Base-by-base conservation (phyloP, 2,329 filamentous ascomycete genomes). In the Pseudodiploospora longispora region DNA sequence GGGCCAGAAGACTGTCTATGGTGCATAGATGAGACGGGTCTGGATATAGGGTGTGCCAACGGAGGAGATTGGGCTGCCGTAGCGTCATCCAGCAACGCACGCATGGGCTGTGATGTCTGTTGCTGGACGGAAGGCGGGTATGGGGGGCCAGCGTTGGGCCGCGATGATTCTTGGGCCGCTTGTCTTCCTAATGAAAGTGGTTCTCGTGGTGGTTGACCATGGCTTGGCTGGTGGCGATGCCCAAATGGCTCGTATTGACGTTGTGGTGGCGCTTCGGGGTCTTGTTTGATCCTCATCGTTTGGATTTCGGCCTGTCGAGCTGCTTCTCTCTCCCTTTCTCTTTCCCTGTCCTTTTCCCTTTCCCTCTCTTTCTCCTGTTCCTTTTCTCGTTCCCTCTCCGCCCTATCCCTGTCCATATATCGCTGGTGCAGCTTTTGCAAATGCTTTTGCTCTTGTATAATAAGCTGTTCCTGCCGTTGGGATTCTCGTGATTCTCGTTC, bases 211-310 rank as follows among this genome's bases (percentile, higher is more conserved):
- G 43, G 48, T 27, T 65, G 59, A 4, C 64, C 60, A 12, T 60
- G 63, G 28, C 69, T 67, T 35, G 62, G 57, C 39, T 65, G 60
- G 35, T 64, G 64, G 12, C 64, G 65, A 42, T 67, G 61, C 12
- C 61, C 58, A 43, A 68, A 75, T 0, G 64, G 59, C 34, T 77
- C 73, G 47, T 69, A 71, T 33, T 67, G 70, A 44, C 64, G 65
- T 32, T 62, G 63, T 9, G 56, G 57, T n/a, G 57, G 55, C 37
- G 66, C 52, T 38, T 76, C 74, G 3, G 67, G 67, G 50, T 78
- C 75, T 50, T 75, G 71, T 56, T 77, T 76, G 39, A 76, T 54
- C 10, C 59, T 55, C 45, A 64, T 46, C n/a, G 60, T 47, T 38
- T 59, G 60, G 10, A 59, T 53, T 38, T 63, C 59, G 5, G 51